Evolutionary conservation across 192 early-diverging fungal species (phyloP), one percentile per base, ranked within the genome.

Genomic region (Dissophora ornata): DNA sequence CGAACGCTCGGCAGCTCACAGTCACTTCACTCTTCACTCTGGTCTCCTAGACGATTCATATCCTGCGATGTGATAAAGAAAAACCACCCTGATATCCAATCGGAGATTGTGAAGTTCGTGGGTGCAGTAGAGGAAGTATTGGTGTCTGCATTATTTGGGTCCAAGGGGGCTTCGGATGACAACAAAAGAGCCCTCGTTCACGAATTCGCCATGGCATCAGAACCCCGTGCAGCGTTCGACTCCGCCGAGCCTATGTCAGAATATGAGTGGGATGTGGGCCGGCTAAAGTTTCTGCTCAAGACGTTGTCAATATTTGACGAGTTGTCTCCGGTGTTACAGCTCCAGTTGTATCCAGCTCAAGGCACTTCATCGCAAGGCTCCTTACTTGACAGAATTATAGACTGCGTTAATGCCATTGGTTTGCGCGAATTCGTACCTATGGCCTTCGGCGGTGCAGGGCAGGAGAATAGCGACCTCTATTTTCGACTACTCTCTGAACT

Each of bases 191-290:
- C 50, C 7, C 10, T 67, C 3, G 33, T 77, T 32, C 34, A 67
- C 6, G 63, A 67, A 19, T 67, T 77, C 33, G 18, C 53, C 5
- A 15, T 47, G 1, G 22, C 59, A 3, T 19, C 57, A 26, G 73
- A 64, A 12, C 64, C 64, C 6, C 64, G 59, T n/a, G 29, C 10
- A 4, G 58, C 46, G 1, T 49, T 62, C 25, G 34, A 22, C 19
- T 16, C 21, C 6, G 16, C 26, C 9, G 30, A 52, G 2, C 22
- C 64, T 13, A 13, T 77, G 34, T 47, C 59, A 18, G 59, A 77
- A 6, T 56, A 57, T 21, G 73, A 77, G 13, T 67, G 73, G 73
- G 60, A 49, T 29, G 38, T 67, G 1, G 73, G 73, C 6, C 49
- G 65, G 0, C 26, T 77, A 1, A 57, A 77, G 29, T 67, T 67